phyloP scores from a whole-genome alignment of 2,329 filamentous ascomycete species.

The Macrophomina pseudophaseolina region DNA sequence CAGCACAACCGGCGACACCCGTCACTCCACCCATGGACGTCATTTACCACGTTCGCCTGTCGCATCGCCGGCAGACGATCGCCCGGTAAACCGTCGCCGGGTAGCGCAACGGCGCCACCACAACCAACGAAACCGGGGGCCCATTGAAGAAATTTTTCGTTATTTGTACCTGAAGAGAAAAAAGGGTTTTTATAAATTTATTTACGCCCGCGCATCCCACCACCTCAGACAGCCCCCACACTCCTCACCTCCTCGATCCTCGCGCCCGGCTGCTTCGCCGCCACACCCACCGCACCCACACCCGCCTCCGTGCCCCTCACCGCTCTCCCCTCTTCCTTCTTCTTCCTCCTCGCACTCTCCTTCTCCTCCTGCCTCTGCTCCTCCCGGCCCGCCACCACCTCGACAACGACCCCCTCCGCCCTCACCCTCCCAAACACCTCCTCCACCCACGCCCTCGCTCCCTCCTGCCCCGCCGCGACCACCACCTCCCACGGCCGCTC shows the following conservation, averaged over 20 bases:
- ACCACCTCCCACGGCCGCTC: conserved; percentile 9
- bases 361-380: background rate
- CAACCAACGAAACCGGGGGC: no score
- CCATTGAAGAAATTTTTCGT: no score
- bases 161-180: no score
- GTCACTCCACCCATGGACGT: no score
- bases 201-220: background rate
- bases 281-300: no score
- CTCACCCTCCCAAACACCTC: background rate
- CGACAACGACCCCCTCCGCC: background rate
- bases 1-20: no score
- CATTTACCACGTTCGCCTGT: no score
- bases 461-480: background rate
- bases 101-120: no score
- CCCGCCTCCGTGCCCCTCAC: background rate
- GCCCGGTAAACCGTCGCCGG: no score
- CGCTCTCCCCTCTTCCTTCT: background rate
- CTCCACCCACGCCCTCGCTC: background rate
- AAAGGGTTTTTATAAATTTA: no score
- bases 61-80: no score
- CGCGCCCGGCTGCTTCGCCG: background rate
- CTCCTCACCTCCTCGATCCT: conserved; percentile 5
- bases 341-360: background rate
- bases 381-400: background rate
- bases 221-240: conserved; percentile 2